Evolutionary conservation across 371 early-diverging fungal genomes (phyloP).

Genomic region (Lichtheimia ramosa): DNA sequence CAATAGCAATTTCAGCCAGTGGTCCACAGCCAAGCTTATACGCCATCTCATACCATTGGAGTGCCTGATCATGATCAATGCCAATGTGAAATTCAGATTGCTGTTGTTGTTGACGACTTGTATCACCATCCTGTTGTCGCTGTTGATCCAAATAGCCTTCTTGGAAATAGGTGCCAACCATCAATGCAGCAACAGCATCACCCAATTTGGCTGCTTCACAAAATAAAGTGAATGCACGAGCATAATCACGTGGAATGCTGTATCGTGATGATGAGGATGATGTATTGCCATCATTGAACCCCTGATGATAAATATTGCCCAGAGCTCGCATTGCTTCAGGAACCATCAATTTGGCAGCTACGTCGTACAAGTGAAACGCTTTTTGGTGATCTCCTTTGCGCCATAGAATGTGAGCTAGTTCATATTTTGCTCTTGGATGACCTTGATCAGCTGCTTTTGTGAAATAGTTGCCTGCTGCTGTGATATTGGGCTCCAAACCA

Average conservation of each 20-base stretch:
- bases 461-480: constrained; percentile 32
- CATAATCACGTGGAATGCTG: constrained; percentile 15
- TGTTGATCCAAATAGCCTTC: constrained; percentile 16
- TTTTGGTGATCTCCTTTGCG: constrained; percentile 17
- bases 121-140: too few species aligned
- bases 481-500: constrained; percentile 23
- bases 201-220: constrained; percentile 15
- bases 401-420: constrained; percentile 34
- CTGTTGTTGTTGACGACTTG: too few species aligned
- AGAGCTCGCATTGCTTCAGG: constrained; percentile 18
- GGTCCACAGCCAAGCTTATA: constrained; percentile 9
- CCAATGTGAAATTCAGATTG: constrained; percentile 7
- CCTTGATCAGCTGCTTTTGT: constrained; percentile 33
- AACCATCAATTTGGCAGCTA: constrained; percentile 17
- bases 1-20: constrained; percentile 20
- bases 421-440: constrained; percentile 30
- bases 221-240: constrained; percentile 20
- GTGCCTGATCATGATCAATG: constrained; percentile 14
- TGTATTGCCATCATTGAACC: constrained; percentile 10
- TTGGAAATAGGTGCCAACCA: constrained; percentile 28
- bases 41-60: constrained; percentile 23
- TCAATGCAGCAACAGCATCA: constrained; percentile 15
- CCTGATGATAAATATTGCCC: constrained; percentile 23
- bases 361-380: constrained; percentile 26
- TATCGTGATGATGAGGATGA: not conserved